These are phyloP conservation scores for Sporopachydermia lactativora DNA, from an alignment of 805 yeast genomes.

Conservation along the genomic window DNA sequence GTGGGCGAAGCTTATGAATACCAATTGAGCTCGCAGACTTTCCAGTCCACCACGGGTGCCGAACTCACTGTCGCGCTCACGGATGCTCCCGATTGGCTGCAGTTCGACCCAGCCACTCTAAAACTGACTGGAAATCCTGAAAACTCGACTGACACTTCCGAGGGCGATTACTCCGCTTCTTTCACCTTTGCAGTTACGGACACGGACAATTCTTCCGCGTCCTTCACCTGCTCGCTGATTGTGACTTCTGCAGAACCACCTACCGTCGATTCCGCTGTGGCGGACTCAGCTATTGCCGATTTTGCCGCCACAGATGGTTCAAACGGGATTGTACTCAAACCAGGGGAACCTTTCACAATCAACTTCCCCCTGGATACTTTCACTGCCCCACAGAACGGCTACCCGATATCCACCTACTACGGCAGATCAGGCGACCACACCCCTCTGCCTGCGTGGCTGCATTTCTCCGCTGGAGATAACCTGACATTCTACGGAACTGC, in stretches of 20 bases:
- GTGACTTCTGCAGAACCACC: constrained; percentile 48
- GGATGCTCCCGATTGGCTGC: constrained; percentile 65
- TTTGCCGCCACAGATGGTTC: constrained; percentile 69
- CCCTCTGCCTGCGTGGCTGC: constrained; percentile 85
- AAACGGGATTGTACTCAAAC: constrained; percentile 57
- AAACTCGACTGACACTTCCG: constrained; percentile 13
- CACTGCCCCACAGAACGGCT: constrained; percentile 27
- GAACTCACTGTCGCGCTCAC: constrained; percentile 40
- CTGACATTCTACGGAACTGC: constrained; percentile 76
- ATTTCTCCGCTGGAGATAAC: constrained; percentile 41
- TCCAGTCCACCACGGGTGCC: constrained; percentile 26
- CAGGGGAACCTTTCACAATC: constrained; percentile 54
- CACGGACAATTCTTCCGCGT: constrained; percentile 30
- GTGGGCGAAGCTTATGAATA: constrained; percentile 47
- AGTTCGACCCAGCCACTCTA: constrained; percentile 47
- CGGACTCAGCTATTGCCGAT: constrained; percentile 38
- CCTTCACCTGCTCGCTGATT: constrained; percentile 40
- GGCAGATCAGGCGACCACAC: constrained; percentile 74
- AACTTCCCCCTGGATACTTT: constrained; percentile 53
- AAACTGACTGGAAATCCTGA: constrained; percentile 60
- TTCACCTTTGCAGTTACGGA: constrained; percentile 57
- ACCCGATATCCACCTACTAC: constrained; percentile 49
- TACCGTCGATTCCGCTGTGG: constrained; percentile 27
- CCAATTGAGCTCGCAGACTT: constrained; percentile 60
- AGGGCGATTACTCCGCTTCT: constrained; percentile 30